These are phyloP conservation scores for Kandelia obovata DNA, from an alignment of 345 rosid species.

Conservation along the genomic window DNA sequence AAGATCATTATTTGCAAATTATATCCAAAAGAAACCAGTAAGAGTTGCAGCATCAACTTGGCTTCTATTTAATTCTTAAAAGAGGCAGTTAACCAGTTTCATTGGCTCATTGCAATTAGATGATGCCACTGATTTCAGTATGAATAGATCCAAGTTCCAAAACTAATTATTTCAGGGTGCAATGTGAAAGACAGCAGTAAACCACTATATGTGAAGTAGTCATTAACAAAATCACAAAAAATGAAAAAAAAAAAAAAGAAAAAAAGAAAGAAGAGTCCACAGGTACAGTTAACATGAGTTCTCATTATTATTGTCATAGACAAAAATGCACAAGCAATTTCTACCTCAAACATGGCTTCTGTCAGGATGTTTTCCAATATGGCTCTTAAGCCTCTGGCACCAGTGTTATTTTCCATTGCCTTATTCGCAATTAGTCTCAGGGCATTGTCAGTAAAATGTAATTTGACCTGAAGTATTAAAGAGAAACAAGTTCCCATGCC, in stretches of 20 bases:
- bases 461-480: conserved; percentile 62
- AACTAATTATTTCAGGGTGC: background rate
- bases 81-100: no score
- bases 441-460: conserved; percentile 72
- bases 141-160: no score
- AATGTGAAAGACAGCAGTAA: background rate
- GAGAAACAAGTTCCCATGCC: background rate
- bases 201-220: background rate
- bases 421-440: conserved; percentile 67
- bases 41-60: no score
- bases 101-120: no score
- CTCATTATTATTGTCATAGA: background rate
- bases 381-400: conserved; percentile 90
- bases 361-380: conserved; percentile 81
- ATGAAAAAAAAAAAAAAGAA: background rate
- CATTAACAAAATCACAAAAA: background rate
- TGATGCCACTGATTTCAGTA: background rate
- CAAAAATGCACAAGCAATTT: background rate
- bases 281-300: background rate
- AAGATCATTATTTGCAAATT: background rate
- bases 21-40: background rate
- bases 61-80: no score
- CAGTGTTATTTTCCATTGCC: conserved; percentile 83
- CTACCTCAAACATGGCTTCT: conserved; percentile 96
- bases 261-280: background rate